Evolutionary conservation across 2,329 filamentous ascomycete species (phyloP), one percentile per base, ranked within the genome.

Genomic region (Lachnellula subtilissima): DNA sequence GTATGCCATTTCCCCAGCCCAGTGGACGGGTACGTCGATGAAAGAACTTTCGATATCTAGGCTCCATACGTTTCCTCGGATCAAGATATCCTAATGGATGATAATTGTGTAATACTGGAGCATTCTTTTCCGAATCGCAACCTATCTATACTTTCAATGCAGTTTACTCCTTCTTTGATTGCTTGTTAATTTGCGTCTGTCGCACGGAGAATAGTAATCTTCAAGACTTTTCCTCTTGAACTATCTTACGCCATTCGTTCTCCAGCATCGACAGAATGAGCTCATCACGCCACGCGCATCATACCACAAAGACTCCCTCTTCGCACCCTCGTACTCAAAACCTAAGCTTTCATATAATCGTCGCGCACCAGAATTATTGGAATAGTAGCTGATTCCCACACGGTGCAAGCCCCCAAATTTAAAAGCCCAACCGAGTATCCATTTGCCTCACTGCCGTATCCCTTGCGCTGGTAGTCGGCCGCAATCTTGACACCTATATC

Each of bases 381-480:
- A 65, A 48, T 69, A 69, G 1, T 65, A 64, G 32, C 63, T 60
- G 32, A 74, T 67, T 28, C 69, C 68, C 37, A 74, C 62, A 12
- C 71, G 65, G 55, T 74, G 72, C 55, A 74, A 52, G 3, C 70
- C 69, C 2, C 70, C 71, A 56, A 70, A 67, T 48, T 67, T 62
- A 45, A 72, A 72, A 1, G 55, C 66, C 62, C 68, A 74, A 47
- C 67, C 67, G 17, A 72, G 55, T 6, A 62, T 59, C 73, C 73
- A 74, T 40, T 63, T 55, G 32, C 72, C 59, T 75, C 73, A n/a
- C 55, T 61, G 0, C 72, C 72, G 56, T 73, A 74, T 0, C 72
- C 72, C 19, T 65, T 62, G 1, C 72, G 63, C 36, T 69, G 69
- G 50, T 71, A 61, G 5, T 48, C 52, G 25, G 55, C 56, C 5